A percentile compares a stretch with the other conserved stretches of the same genome.
Evolutionary conservation across 2,329 filamentous ascomycete genomes (phyloP).

Genomic region (Curvularia spicifera): DNA sequence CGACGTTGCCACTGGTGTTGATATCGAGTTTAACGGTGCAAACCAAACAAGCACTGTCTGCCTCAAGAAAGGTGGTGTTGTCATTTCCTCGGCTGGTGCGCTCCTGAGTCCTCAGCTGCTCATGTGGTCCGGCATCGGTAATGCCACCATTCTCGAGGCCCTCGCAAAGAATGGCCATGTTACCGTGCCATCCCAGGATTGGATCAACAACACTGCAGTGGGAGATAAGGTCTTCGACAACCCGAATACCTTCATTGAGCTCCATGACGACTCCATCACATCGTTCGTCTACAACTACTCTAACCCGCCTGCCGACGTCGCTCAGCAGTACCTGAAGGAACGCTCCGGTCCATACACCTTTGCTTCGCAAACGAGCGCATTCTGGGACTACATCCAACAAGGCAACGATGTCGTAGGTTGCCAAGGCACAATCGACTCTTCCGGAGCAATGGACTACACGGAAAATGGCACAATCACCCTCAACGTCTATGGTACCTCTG

Average conservation of each 20-base stretch:
- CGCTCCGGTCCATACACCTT: slow-evolving; percentile 62
- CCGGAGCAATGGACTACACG: slow-evolving; percentile 53
- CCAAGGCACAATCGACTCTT: slow-evolving; percentile 61
- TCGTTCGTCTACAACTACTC: slow-evolving; percentile 59
- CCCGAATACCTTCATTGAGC: slow-evolving; percentile 62
- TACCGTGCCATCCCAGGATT: slow-evolving; percentile 46
- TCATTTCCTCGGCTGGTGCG: slow-evolving; percentile 43
- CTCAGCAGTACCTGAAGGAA: slow-evolving; percentile 55
- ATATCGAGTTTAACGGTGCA: slow-evolving; percentile 45
- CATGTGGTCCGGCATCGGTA: slow-evolving; percentile 51
- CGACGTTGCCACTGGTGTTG: slow-evolving; percentile 53
- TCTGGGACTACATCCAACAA: slow-evolving; percentile 59
- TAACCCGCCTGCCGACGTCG: slow-evolving; percentile 52
- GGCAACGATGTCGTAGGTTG: slow-evolving; percentile 55
- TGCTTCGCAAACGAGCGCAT: slow-evolving; percentile 60
- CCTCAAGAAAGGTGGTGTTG: slow-evolving; percentile 34
- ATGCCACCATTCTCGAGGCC: slow-evolving; percentile 29
- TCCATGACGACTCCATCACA: slow-evolving; percentile 52
- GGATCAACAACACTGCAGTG: slow-evolving; percentile 59
- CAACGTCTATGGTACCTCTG: slow-evolving; percentile 65
- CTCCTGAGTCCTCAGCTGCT: slow-evolving; percentile 49
- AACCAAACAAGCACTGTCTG: slow-evolving; percentile 40
- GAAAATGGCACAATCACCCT: slow-evolving; percentile 59
- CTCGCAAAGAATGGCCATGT: slow-evolving; percentile 49
- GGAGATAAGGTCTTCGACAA: slow-evolving; percentile 63